Percentiles rank a stretch among this genome's conserved stretches.
These are phyloP conservation scores for Alternaria brassicae DNA, from an alignment of 2,329 filamentous ascomycete species.

Conservation along the genomic window DNA sequence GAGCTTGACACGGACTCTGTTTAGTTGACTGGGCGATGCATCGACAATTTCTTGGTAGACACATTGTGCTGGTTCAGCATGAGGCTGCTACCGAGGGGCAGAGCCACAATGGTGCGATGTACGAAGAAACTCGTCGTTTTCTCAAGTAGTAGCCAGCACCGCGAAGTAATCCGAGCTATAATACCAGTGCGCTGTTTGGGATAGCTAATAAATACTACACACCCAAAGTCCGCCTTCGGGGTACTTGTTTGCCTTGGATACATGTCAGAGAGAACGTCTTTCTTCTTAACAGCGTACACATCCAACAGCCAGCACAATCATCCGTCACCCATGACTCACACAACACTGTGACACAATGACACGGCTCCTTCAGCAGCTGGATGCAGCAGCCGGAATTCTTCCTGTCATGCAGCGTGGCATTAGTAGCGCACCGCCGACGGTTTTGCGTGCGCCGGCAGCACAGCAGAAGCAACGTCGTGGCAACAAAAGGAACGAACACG, in stretches of 20 bases:
- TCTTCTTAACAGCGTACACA: background rate
- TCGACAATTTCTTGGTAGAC: no score
- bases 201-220: no score
- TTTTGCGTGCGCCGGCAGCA: slow-evolving; percentile 17
- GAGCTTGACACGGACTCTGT: background rate
- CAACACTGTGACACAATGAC: slow-evolving; percentile 10
- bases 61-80: no score
- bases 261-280: no score
- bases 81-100: background rate
- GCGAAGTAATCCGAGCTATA: no score
- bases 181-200: no score
- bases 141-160: no score
- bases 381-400: slow-evolving; percentile 12
- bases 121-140: no score
- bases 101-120: background rate
- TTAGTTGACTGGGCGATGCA: background rate
- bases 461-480: slow-evolving; percentile 20
- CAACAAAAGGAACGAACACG: slow-evolving; percentile 22
- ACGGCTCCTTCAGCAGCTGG: slow-evolving; percentile 15
- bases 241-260: no score
- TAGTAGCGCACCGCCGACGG: slow-evolving; percentile 21
- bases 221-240: no score
- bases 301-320: background rate
- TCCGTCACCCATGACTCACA: slow-evolving; percentile 8
- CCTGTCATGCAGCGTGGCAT: slow-evolving; percentile 21